These are phyloP conservation scores for Trifolium pratense DNA, from an alignment of 306 rosid species.

Conservation along the genomic window DNA sequence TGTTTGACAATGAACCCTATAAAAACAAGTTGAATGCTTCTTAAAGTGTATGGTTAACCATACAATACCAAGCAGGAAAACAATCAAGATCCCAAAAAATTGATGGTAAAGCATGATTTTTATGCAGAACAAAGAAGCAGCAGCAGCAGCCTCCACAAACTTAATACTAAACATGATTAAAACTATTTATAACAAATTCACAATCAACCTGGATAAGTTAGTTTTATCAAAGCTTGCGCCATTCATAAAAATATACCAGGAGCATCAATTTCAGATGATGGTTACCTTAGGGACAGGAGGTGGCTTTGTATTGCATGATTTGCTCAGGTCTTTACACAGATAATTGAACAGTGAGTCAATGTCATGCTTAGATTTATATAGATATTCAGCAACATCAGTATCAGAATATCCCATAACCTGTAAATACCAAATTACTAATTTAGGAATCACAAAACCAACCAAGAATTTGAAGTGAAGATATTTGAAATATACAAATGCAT, in stretches of 20 bases:
- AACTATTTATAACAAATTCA: constrained; percentile 2
- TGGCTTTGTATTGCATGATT: constrained; percentile 73
- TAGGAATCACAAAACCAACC: constrained; percentile 15
- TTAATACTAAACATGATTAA: constrained; percentile 19
- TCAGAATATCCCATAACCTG: constrained; percentile 94
- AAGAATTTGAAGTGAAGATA: background rate
- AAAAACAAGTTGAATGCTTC: too few relatives aligned
- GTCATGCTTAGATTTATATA: constrained; percentile 70
- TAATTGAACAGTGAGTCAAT: constrained; percentile 62
- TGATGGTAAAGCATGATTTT: background rate
- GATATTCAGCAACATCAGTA: constrained; percentile 92
- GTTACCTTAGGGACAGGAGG: constrained; percentile 94
- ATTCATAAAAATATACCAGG: constrained; percentile 26
- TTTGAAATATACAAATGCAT: constrained; percentile 2
- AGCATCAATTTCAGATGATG: constrained; percentile 41
- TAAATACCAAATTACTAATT: constrained; percentile 33
- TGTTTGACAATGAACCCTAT: too few relatives aligned
- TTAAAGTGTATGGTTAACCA: too few relatives aligned
- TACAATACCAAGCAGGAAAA: too few relatives aligned
- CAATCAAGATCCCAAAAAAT: too few relatives aligned
- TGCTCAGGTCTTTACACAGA: constrained; percentile 78
- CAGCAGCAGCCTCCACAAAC: background rate
- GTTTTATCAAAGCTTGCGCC: constrained; percentile 7
- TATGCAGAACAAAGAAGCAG: constrained; percentile 31
- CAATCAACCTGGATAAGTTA: background rate